These are phyloP conservation scores for Euphorbia tirucalli DNA, from an alignment of 345 rosid species.

Conservation along the genomic window DNA sequence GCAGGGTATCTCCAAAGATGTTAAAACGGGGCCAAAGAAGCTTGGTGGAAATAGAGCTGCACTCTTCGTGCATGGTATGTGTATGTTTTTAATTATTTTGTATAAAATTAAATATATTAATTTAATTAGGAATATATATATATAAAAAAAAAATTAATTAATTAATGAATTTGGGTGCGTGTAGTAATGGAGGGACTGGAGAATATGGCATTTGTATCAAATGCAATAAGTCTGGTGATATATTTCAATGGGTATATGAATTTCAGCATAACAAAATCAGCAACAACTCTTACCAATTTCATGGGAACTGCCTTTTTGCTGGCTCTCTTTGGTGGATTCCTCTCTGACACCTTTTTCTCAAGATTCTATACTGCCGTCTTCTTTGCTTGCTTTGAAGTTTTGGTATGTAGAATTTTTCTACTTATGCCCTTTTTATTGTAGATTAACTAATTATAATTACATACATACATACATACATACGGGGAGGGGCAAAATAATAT, in stretches of 20 bases:
- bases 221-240: slow-evolving; percentile 47
- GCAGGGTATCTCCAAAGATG: slow-evolving; percentile 35
- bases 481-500: too few species aligned
- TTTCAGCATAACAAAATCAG: slow-evolving; percentile 60
- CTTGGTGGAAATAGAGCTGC: slow-evolving; percentile 49
- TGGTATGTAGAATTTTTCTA: too few species aligned
- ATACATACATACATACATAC: too few species aligned
- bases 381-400: slow-evolving; percentile 47
- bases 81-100: too few species aligned
- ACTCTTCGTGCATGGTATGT: slow-evolving; percentile 49
- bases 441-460: too few species aligned
- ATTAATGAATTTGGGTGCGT: not conserved
- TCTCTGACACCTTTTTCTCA: slow-evolving; percentile 58
- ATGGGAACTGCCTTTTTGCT: slow-evolving; percentile 51
- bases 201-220: slow-evolving; percentile 55
- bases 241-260: slow-evolving; percentile 62
- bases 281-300: slow-evolving; percentile 64
- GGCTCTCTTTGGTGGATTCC: slow-evolving; percentile 61
- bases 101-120: too few species aligned
- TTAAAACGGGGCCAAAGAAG: slow-evolving; percentile 22
- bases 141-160: too few species aligned
- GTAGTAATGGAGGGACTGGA: slow-evolving; percentile 57
- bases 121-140: too few species aligned
- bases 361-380: slow-evolving; percentile 60
- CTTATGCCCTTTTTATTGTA: too few species aligned